Base-by-base conservation (phyloP, 495 filamentous ascomycete genomes). In the Penicillium longicatenatum region DNA sequence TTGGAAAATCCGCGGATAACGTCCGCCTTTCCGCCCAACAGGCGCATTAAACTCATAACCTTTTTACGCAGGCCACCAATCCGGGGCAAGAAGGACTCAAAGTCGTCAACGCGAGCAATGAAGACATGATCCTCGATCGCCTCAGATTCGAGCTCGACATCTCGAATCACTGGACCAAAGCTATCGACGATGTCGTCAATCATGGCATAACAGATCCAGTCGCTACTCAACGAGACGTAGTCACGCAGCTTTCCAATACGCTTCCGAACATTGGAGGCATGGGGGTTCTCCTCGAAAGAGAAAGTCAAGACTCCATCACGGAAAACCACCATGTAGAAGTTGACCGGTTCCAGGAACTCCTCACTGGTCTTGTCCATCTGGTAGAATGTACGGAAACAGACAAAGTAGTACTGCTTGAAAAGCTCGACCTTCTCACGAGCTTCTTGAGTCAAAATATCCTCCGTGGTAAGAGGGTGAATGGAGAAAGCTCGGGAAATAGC, bases 181-280 rank as follows among this genome's bases (percentile, higher is more conserved):
- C 85, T 88, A 75, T 98, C 94, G 60, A 98, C 95, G 62, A 98
- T 98, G 70, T 98, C 90, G 72, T 98, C 94, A 68, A 98, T 98
- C 75, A 98, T 84, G 31, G 94, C 94, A 66, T 98, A 98, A 75
- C 95, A 98, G 58, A 98, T 93, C 94, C 94, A 98, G 71, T 98
- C 94, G 60, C 91, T 91, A 56, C 90, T 93, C 35, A 98, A 79
- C 16, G 90, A 85, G 56, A 97, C 89, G 67, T 96, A 97, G 64
- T 98, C 94, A 64, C 95, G 91, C 57, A 98, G 79, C 69, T 89
- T 89, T 2, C 91, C 88, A 65, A 98, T 97, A 69, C 94, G 84
- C 79, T 90, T 90, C 51, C 95, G 86, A 44, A 98, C 94, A 64
- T 93, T 91, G 19, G 86, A 79, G 9, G 91, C 89, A 67, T 98